phyloP scores from a whole-genome alignment of 768 basidiomycete species.

The Candolleomyces efflorescens region DNA sequence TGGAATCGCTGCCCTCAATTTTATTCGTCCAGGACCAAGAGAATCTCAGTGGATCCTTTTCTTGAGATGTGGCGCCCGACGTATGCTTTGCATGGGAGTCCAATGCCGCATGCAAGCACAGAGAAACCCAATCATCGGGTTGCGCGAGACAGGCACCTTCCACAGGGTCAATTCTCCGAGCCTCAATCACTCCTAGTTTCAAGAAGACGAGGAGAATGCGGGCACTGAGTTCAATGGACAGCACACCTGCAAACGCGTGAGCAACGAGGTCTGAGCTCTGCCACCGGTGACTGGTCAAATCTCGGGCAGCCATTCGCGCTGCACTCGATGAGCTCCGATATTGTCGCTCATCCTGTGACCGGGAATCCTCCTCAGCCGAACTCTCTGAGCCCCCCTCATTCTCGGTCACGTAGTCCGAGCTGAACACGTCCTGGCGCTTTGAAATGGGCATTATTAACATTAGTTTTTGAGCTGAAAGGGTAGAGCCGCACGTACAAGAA shows the following conservation, averaged over 20 bases:
- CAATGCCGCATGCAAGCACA: neutral
- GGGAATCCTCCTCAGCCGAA: too few relatives aligned
- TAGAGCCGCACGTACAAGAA: too few relatives aligned
- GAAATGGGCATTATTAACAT: too few relatives aligned
- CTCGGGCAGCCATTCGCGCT: too few relatives aligned
- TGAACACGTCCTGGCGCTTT: too few relatives aligned
- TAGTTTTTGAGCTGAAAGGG: too few relatives aligned
- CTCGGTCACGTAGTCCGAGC: too few relatives aligned
- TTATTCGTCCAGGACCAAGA: neutral
- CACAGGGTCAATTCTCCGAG: neutral
- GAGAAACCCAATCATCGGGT: neutral
- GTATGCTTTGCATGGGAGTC: neutral
- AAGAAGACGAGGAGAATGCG: neutral
- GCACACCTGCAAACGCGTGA: neutral
- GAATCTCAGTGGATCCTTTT: too few relatives aligned
- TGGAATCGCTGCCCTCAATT: neutral
- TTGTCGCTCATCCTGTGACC: too few relatives aligned
- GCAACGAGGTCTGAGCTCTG: neutral
- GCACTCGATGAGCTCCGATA: too few relatives aligned
- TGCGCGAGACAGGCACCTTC: neutral
- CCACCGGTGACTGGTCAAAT: too few relatives aligned
- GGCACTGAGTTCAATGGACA: neutral
- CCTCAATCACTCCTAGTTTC: neutral
- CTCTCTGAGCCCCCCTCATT: too few relatives aligned
- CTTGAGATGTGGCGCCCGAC: neutral